Percentiles rank a stretch among this genome's conserved stretches.
Evolutionary conservation across 345 rosid species (phyloP).

Genomic region (Rhodamnia argentea): DNA sequence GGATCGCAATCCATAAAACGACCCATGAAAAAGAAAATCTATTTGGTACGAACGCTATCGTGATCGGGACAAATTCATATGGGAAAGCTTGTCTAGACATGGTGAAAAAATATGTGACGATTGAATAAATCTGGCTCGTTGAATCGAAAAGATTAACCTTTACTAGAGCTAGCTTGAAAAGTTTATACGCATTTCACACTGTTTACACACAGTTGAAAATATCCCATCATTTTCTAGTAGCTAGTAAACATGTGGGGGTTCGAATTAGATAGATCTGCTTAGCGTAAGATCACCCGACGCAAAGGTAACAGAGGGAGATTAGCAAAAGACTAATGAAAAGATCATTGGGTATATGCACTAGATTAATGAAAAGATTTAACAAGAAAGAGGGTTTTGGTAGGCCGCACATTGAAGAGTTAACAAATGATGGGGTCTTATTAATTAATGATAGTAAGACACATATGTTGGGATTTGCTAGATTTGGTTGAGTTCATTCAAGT

Average conservation of each 20-base stretch:
- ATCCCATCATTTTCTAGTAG: background rate
- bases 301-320: too few relatives aligned
- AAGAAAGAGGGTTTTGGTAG: background rate
- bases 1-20: background rate
- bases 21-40: background rate
- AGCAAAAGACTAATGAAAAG: too few relatives aligned
- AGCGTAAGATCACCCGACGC: background rate
- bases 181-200: background rate
- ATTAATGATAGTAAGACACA: constrained; percentile 2
- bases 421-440: background rate
- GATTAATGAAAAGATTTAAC: background rate
- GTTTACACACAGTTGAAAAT: background rate
- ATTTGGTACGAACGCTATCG: background rate
- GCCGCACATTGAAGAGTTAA: background rate
- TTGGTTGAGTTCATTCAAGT: constrained; percentile 16
- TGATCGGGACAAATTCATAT: background rate
- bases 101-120: background rate
- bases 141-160: background rate
- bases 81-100: background rate
- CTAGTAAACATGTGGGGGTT: background rate
- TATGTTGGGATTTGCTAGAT: constrained; percentile 63
- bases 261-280: background rate
- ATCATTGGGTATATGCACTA: background rate
- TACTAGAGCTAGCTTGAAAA: background rate
- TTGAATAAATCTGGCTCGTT: background rate